phyloP scores from a whole-genome alignment of 2,329 filamentous ascomycete species.

The Ophiostoma ulmi region DNA sequence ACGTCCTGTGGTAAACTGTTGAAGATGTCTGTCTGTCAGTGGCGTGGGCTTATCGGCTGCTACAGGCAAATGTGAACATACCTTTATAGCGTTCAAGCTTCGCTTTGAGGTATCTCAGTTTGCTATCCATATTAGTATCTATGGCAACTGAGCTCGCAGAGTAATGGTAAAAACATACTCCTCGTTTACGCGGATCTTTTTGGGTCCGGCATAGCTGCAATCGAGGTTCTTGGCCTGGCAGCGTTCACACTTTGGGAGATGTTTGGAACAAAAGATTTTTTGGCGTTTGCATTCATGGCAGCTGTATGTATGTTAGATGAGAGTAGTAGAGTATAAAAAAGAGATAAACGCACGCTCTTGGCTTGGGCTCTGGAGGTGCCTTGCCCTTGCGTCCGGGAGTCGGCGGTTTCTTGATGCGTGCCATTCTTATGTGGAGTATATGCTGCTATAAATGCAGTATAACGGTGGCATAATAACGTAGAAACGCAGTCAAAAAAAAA shows the following conservation, averaged over 20 bases:
- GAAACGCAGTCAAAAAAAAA: not conserved
- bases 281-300: conserved; percentile 26
- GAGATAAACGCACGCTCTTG: conserved; percentile 19
- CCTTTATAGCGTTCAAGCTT: conserved; percentile 25
- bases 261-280: conserved; percentile 28
- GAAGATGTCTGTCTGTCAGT: conserved; percentile 21
- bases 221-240: conserved; percentile 22
- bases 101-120: conserved; percentile 21
- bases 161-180: conserved; percentile 16
- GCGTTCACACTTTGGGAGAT: conserved; percentile 25
- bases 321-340: not conserved
- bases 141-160: not conserved
- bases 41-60: not conserved
- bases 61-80: not conserved
- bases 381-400: conserved; percentile 15
- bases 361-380: conserved; percentile 20
- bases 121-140: conserved; percentile 17
- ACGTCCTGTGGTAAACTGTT: conserved; percentile 14
- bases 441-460: not conserved
- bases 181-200: conserved; percentile 26
- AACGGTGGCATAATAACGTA: not conserved
- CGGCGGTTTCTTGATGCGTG: conserved; percentile 16
- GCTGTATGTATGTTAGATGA: not conserved
- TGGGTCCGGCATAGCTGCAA: conserved; percentile 25
- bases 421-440: conserved; percentile 13